Conservation (phyloP, 805 yeast species). For the Candida methanosorbosa region DNA sequence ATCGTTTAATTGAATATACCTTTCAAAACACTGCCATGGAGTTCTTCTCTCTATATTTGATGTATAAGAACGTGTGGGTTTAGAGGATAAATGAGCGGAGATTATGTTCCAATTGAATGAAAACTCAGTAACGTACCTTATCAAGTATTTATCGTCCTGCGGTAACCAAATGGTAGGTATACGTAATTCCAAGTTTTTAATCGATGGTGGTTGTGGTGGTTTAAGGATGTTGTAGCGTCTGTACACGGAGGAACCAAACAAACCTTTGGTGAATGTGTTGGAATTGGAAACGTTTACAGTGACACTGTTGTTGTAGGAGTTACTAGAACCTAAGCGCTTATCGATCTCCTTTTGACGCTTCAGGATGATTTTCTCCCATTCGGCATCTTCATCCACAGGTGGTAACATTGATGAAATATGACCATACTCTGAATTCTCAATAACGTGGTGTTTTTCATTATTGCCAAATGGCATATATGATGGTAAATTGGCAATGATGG, state of each 20-base stretch:
- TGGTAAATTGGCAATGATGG: conserved; percentile 40
- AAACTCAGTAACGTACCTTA: conserved; percentile 76
- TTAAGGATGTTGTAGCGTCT: conserved; percentile 56
- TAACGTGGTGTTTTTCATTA: conserved; percentile 18
- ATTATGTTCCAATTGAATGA: conserved; percentile 92
- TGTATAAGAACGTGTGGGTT: conserved; percentile 59
- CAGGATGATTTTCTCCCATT: conserved; percentile 50
- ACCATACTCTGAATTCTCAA: conserved; percentile 24
- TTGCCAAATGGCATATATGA: conserved; percentile 39
- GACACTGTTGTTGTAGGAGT: no score
- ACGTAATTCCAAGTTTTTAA: conserved; percentile 70
- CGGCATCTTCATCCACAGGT: conserved; percentile 52
- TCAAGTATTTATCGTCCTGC: conserved; percentile 76
- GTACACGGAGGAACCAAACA: conserved; percentile 40
- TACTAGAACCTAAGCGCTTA: no score
- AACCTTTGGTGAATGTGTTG: conserved; percentile 42
- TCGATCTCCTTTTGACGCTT: conserved; percentile 38
- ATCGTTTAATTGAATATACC: conserved; percentile 89
- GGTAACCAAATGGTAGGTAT: conserved; percentile 97
- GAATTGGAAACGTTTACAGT: no score
- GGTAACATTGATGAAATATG: conserved; percentile 61
- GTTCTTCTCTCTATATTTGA: conserved; percentile 93
- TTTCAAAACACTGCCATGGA: conserved; percentile 98
- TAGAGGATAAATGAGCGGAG: conserved; percentile 66
- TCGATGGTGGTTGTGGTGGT: conserved; percentile 89